phyloP scores from a whole-genome alignment of 2,329 filamentous ascomycete species.

The Rhinocladiella similis region DNA sequence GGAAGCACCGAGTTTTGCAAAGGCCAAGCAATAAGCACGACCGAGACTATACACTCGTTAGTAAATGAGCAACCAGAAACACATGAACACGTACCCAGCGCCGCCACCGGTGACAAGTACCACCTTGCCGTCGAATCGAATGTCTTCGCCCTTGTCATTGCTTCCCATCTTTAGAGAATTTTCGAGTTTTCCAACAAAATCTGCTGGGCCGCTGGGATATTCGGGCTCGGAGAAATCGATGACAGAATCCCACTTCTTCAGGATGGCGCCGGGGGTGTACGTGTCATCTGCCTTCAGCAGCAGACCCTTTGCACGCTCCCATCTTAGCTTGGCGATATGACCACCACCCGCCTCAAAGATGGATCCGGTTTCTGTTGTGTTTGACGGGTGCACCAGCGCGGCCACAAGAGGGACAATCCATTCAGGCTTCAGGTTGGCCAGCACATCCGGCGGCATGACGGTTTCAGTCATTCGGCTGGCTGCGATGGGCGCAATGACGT shows the following conservation, averaged over 20 bases:
- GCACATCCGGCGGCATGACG: conserved; percentile 89
- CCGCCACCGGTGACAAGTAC: conserved; percentile 86
- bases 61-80: conserved; percentile 20
- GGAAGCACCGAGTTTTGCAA: conserved; percentile 78
- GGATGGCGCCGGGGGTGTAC: conserved; percentile 82
- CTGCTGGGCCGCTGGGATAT: conserved; percentile 79
- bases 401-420: conserved; percentile 95
- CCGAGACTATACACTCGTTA: conserved; percentile 64
- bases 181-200: conserved; percentile 85
- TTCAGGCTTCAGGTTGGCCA: conserved; percentile 82
- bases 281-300: conserved; percentile 85
- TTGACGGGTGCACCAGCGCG: conserved; percentile 80
- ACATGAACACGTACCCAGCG: conserved; percentile 58
- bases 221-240: conserved; percentile 81
- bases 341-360: conserved; percentile 96
- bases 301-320: conserved; percentile 88
- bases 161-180: conserved; percentile 75
- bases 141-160: conserved; percentile 69
- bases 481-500: conserved; percentile 93
- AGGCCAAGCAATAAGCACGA: conserved; percentile 83
- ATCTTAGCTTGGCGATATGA: conserved; percentile 87
- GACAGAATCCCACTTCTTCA: conserved; percentile 87
- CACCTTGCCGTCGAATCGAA: conserved; percentile 82
- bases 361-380: conserved; percentile 76
- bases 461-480: conserved; percentile 95